Base-by-base conservation (phyloP, 2,329 filamentous ascomycete genomes). In the Aspergillus chevalieri region DNA sequence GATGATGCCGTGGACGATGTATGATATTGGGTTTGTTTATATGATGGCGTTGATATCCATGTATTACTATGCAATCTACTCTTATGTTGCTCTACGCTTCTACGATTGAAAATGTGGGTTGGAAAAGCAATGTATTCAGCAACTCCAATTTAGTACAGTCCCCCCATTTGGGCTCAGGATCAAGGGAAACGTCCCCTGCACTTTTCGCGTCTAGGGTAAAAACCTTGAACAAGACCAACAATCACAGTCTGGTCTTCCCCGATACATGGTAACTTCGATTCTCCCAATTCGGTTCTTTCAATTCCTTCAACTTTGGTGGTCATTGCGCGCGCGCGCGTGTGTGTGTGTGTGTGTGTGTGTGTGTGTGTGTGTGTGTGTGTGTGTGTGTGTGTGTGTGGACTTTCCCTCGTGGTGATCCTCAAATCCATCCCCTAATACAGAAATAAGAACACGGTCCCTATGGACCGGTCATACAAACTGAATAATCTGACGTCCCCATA, bases 111-210 rank as follows among this genome's bases (percentile, higher is more conserved):
- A 42, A 19, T 9, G 6, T 24, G 34, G 6, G 8, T 15, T n/a
- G n/a, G 6, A 36, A 42, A 14, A 12, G 12, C 39, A 42, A 42
- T 39, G 19, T 39, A 19, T 30, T 30, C 9, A 12, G 26, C 12
- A 39, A 39, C 15, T 3, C 17, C n/a, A 19, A 39, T 19, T 4
- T n/a, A 45, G 43, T 26, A n/a, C n/a, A 17, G 46, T 55, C 56
- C 57, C 46, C 53, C 48, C 58, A 60, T 61, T 61, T 45, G 54
- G 49, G 57, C 52, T 47, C 36, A 48, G 41, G 41, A 44, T 47
- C 54, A 61, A 53, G 58, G 57, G 39, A 61, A 60, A 59, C 52
- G 28, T 55, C 53, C 49, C 47, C 43, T 33, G 43, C 43, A 44
- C 33, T 47, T 48, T 41, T 41, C 34, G 34, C 48, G 44, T 39